Evolutionary conservation across 441 rosid species (phyloP).

Genomic region (Aquilaria agallochum): DNA sequence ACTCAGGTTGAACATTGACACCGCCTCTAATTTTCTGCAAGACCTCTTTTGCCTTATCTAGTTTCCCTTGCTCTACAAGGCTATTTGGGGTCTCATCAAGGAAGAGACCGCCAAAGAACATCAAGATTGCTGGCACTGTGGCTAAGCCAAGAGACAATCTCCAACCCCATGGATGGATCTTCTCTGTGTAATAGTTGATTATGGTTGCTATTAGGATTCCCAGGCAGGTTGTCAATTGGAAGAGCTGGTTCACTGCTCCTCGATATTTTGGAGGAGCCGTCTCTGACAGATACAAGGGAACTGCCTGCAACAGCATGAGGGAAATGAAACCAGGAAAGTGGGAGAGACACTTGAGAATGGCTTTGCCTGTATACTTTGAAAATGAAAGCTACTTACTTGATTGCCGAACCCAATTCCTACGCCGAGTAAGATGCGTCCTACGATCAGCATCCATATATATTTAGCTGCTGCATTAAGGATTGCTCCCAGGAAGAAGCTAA

Average conservation of each 20-base stretch:
- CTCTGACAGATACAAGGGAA: slow-evolving; percentile 81
- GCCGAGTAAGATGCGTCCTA: slow-evolving; percentile 73
- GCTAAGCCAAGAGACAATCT: slow-evolving; percentile 85
- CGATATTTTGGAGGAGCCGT: slow-evolving; percentile 83
- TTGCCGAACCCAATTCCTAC: slow-evolving; percentile 84
- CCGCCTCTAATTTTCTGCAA: slow-evolving; percentile 75
- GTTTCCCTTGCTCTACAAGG: slow-evolving; percentile 71
- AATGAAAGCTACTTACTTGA: slow-evolving; percentile 35
- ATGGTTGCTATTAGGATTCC: slow-evolving; percentile 71
- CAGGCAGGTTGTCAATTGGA: slow-evolving; percentile 76
- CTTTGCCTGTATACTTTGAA: too few species aligned
- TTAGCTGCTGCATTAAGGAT: slow-evolving; percentile 61
- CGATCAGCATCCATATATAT: slow-evolving; percentile 61
- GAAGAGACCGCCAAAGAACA: slow-evolving; percentile 71
- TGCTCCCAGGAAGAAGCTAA: slow-evolving; percentile 77
- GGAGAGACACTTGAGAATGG: background rate
- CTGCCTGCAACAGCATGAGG: slow-evolving; percentile 41
- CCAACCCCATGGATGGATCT: slow-evolving; percentile 95
- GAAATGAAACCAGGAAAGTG: background rate
- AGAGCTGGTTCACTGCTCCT: slow-evolving; percentile 79
- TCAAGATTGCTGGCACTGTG: slow-evolving; percentile 55
- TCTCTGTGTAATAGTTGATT: slow-evolving; percentile 58
- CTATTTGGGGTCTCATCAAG: slow-evolving; percentile 91
- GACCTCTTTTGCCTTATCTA: slow-evolving; percentile 56
- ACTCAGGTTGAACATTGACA: slow-evolving; percentile 61